Conservation (phyloP, 192 early-diverging fungal species). For the Diversispora eburnea region DNA sequence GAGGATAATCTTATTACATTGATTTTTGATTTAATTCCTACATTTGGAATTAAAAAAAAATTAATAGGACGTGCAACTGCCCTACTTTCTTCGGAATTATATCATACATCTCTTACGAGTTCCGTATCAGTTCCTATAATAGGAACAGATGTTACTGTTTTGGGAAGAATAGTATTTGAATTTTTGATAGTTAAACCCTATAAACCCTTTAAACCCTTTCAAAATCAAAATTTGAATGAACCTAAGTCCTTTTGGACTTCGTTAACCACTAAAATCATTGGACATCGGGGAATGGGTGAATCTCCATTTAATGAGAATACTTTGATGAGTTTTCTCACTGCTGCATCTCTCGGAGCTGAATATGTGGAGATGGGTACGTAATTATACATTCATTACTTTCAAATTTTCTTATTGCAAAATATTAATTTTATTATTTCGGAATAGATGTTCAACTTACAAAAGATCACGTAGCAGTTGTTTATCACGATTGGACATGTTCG, state of each 20-base stretch:
- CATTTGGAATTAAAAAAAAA: conserved; percentile 47
- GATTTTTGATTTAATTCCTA: conserved; percentile 56
- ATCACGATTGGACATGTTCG: conserved; percentile 88
- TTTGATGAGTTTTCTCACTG: conserved; percentile 76
- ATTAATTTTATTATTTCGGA: not conserved
- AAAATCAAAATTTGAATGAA: too few species aligned
- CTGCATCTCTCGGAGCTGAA: conserved; percentile 75
- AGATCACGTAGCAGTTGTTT: conserved; percentile 80
- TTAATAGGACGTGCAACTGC: conserved; percentile 56
- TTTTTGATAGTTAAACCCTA: conserved; percentile 65
- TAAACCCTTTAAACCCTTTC: too few species aligned
- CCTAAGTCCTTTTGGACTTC: conserved; percentile 64
- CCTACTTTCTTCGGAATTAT: conserved; percentile 40
- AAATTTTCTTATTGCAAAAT: not conserved
- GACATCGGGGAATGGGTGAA: conserved; percentile 74
- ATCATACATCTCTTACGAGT: conserved; percentile 49
- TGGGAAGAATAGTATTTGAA: conserved; percentile 57
- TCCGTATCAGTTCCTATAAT: conserved; percentile 59
- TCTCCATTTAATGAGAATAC: conserved; percentile 84
- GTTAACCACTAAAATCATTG: conserved; percentile 68
- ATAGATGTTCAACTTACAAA: conserved; percentile 90
- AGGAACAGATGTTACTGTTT: conserved; percentile 45
- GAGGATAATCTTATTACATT: conserved; percentile 48
- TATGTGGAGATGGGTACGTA: conserved; percentile 85
- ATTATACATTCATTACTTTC: not conserved